Evolutionary conservation across 2,329 filamentous ascomycete genomes (phyloP).

Genomic region (Tympanopsis confertula): DNA sequence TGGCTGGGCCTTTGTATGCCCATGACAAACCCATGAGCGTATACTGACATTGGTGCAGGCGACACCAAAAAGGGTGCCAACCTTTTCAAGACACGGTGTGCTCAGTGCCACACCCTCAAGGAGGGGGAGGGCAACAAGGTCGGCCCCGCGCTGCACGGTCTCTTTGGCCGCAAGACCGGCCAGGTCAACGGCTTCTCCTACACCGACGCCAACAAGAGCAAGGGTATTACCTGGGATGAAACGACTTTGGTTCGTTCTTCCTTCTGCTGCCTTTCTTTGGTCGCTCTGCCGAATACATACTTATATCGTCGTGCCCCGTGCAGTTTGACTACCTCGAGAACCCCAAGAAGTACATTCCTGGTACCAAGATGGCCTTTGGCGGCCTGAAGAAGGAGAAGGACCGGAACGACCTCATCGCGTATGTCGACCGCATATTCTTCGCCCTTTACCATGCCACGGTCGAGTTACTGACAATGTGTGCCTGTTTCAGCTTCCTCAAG

Average conservation of each 20-base stretch:
- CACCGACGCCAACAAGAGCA: conserved; percentile 99
- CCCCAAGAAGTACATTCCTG: conserved; percentile 99
- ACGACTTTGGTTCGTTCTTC: conserved; percentile 58
- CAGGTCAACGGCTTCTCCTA: conserved; percentile 86
- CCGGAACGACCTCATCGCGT: conserved; percentile 97
- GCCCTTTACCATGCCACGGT: neutral
- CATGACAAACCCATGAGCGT: too few relatives aligned
- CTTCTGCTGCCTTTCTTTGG: too few relatives aligned
- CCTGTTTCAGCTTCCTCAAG: conserved; percentile 47
- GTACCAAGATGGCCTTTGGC: conserved; percentile 99
- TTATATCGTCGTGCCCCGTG: conserved; percentile 4
- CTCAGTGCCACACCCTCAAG: conserved; percentile 96
- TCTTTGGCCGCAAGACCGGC: conserved; percentile 93
- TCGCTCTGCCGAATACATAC: neutral
- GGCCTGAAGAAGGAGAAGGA: conserved; percentile 99
- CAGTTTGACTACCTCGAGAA: conserved; percentile 98
- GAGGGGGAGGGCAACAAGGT: conserved; percentile 90
- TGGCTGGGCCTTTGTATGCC: too few relatives aligned
- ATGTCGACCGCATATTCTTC: conserved; percentile 22
- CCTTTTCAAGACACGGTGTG: conserved; percentile 98
- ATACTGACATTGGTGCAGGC: conserved; percentile 38
- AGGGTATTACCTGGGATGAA: conserved; percentile 82
- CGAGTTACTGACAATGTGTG: conserved; percentile 6
- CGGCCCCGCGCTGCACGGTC: conserved; percentile 89
- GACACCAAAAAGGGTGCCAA: conserved; percentile 92